These are phyloP conservation scores for Bruguiera parviflora DNA, from an alignment of 345 rosid genomes.

Conservation along the genomic window DNA sequence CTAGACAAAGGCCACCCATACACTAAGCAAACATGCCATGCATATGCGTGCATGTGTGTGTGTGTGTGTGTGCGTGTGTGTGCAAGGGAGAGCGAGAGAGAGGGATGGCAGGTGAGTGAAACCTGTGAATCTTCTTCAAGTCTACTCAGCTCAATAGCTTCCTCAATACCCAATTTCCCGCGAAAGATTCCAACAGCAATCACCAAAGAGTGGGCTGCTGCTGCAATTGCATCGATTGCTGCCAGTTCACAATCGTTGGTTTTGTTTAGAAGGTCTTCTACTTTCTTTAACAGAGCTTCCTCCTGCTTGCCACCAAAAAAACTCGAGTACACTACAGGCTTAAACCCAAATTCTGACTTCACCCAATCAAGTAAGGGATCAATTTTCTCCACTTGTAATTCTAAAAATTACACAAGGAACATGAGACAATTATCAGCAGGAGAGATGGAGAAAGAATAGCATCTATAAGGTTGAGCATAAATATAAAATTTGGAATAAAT, in stretches of 20 bases:
- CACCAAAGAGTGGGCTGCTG: conserved; percentile 76
- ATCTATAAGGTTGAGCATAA: neutral
- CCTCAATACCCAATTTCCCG: conserved; percentile 79
- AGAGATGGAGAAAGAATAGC: neutral
- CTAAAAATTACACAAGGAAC: conserved; percentile 33
- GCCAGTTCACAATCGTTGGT: conserved; percentile 81
- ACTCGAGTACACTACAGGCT: conserved; percentile 71
- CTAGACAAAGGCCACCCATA: neutral
- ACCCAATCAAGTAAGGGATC: conserved; percentile 89
- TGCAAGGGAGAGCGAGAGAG: no score
- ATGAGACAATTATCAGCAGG: neutral
- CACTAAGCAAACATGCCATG: neutral
- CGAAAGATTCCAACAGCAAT: conserved; percentile 62
- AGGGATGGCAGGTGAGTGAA: neutral
- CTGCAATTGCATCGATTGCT: conserved; percentile 78
- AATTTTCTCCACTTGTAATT: conserved; percentile 68
- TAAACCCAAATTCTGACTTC: conserved; percentile 71
- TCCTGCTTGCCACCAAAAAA: conserved; percentile 88
- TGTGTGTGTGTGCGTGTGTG: neutral
- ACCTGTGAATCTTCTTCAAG: conserved; percentile 99
- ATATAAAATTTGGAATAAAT: neutral
- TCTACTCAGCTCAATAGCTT: conserved; percentile 78
- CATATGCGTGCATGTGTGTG: neutral
- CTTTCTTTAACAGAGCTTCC: conserved; percentile 63
- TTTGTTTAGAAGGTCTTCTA: conserved; percentile 58